Evolutionary conservation across 305 asterid species (phyloP), one percentile per base, ranked within the genome.

Genomic region (Fraxinus nigra): DNA sequence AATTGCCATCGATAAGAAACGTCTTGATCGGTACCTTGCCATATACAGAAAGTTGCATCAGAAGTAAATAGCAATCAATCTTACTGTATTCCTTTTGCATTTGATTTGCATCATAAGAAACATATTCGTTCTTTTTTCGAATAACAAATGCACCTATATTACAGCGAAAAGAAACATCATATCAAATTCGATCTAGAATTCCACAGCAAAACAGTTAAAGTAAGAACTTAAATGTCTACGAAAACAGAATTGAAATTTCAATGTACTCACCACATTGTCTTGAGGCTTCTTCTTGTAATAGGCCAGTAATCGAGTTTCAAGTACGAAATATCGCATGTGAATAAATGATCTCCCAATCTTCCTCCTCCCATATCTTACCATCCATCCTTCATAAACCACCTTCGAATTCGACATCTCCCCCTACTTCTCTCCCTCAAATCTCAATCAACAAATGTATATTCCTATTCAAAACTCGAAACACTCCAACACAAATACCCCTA

Each of bases 291-390:
- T 94, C 94, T 96, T 96, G 91, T 94, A 96, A 81, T 94, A 96
- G 72, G 99, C 97, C 82, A 96, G 87, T 85, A 93, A 87, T 13
- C 93, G 91, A 81, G 94, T 83, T 88, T 96, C 98, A 0, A 94
- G 97, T 81, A 96, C 97, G 54, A 96, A 96, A 89, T 94, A 96
- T 20, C 99, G 90, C 98, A 92, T 93, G 85, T 96, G 69, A 81
- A 81, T 63, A 78, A 82, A 73, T 56, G 78, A 76, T 48, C 85
- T 77, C 72, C 51, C 65, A 43, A 94, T 93, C 90, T 92, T 94
- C 91, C 98, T 90, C 82, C 98, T 91, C 14, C 98, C 98, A 85
- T 94, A 94, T 86, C 99, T 90, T 89, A 93, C 99, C 97, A 94
- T 90, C 99, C 98, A 94, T 82, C 99, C 81, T 78, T 69, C 76